Evolutionary conservation across 257 asterid genomes (phyloP), one percentile per base, ranked within the genome.

Genomic region (Fraxinus anomala): DNA sequence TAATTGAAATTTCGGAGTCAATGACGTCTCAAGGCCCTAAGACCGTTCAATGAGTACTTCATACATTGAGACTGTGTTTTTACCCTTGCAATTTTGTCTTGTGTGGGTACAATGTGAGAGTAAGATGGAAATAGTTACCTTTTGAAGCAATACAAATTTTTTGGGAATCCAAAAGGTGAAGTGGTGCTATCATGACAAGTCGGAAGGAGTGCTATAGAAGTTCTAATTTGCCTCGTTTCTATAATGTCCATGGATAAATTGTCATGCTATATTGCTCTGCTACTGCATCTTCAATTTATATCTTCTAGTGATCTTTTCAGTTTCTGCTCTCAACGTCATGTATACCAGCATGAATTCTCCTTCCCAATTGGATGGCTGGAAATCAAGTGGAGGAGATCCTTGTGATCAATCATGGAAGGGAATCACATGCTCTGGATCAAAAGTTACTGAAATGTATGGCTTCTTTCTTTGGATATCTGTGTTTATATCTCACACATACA

Each of bases 351-450:
- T 87, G 86, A 84, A 80, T 80, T 84, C 89, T 4, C 83, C 86
- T 72, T 71, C 78, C 72, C n/a, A 68, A 74, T 26, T 87, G 84
- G 81, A 75, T 65, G 82, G 80, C 34, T 85, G 86, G 89, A 85
- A 72, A 70, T 76, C 81, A 8, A 67, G 66, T 80, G 91, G 91
- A 24, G 91, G 91, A 33, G 89, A 85, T 77, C 89, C 91, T 56
- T 87, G 91, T 74, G 89, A 49, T 11, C 86, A 83, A n/a, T 87
- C 88, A 16, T 87, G 89, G 91, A 76, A 61, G 82, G 91, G 91
- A 73, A 76, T 87, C 44, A 74, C 70, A 36, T 87, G 91, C 74
- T 85, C 89, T 1, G 89, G 85, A 70, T 77, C 86, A 9, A 83
- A 78, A 75, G 82, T 87, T 39, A 85, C 85, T 44, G 88, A 83